Base-by-base conservation (phyloP, 164 flowering plant genomes). In the Aristolochia californica region DNA sequence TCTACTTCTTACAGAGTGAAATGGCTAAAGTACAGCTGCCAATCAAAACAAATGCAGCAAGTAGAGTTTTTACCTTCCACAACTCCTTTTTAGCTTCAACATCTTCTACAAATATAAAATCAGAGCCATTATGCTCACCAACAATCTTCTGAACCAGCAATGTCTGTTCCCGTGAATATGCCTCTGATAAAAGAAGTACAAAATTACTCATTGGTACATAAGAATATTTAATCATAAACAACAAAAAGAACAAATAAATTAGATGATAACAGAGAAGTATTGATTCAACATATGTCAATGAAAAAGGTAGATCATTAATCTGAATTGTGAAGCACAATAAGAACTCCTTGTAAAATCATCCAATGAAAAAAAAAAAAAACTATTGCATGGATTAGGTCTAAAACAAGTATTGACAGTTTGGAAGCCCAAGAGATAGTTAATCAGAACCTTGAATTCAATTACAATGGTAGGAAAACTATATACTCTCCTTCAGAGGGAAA, bases 101-200 rank as follows among this genome's bases (percentile, higher is more conserved):
- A 38, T 87, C 96, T 73, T 87, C 88, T 14, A 93, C 88, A 74
- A 83, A 89, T 40, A 85, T 83, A 80, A 93, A 93, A 78, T 83
- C 84, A 52, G 96, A 74, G 51, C 99, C 97, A 73, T 80, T 85
- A 74, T 93, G 90, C 69, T 84, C 82, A 57, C 79, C 71, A 57
- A 68, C 89, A 70, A 93, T 77, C 72, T 84, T 85, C 73, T 87
- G 90, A 71, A 93, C 96, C 21, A 89, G 78, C 40, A 67, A 58
- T 58, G 99, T 83, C 69, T 93, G 99, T 70, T 93, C 99, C 47
- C 80, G 91, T 53, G 99, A 72, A 75, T 93, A 89, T 69, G 96
- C 95, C 73, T 93, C 99, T 89, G 26, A 56, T 16, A 26, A 43
- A 48, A 52, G 53, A 45, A 14, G 21, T 4, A 50, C 15, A 5